Conservation (phyloP, 2,329 filamentous ascomycete genomes). For the Aspergillus caelatus region DNA sequence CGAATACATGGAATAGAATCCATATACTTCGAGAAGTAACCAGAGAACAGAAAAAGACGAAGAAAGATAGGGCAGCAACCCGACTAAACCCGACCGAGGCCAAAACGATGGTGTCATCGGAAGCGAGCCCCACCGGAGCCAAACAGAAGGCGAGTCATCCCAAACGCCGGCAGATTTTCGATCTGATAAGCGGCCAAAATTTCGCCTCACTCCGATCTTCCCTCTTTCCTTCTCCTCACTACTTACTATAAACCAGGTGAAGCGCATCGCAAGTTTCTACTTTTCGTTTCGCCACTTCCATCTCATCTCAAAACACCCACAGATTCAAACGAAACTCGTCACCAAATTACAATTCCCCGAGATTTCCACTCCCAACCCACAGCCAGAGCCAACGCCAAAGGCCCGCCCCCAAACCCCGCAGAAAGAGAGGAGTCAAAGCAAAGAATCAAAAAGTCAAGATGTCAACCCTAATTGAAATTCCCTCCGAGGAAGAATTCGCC, state of each 20-base stretch:
- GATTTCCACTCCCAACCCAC: neutral
- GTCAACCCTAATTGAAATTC: slow-evolving; percentile 78
- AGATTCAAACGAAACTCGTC: neutral
- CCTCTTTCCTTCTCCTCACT: slow-evolving; percentile 13
- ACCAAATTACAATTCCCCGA: neutral
- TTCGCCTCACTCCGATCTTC: slow-evolving; percentile 23
- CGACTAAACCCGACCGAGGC: neutral
- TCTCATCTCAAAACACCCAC: neutral
- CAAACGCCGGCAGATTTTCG: slow-evolving; percentile 9
- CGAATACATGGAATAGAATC: no score
- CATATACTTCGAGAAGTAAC: no score
- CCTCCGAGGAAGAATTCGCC: slow-evolving; percentile 72
- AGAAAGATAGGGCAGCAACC: neutral
- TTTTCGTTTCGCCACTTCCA: neutral
- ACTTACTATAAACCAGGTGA: neutral
- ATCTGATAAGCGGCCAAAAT: slow-evolving; percentile 38
- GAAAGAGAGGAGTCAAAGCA: slow-evolving; percentile 2
- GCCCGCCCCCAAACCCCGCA: neutral
- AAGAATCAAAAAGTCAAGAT: slow-evolving; percentile 48
- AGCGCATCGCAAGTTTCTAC: neutral
- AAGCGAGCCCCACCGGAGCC: neutral
- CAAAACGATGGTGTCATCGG: neutral
- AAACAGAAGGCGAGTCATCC: neutral
- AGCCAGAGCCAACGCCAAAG: neutral
- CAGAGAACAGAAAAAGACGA: no score